Evolutionary conservation across 1,284 basidiomycete species (phyloP), one percentile per base, ranked within the genome.

Genomic region (Peniophora sp.): DNA sequence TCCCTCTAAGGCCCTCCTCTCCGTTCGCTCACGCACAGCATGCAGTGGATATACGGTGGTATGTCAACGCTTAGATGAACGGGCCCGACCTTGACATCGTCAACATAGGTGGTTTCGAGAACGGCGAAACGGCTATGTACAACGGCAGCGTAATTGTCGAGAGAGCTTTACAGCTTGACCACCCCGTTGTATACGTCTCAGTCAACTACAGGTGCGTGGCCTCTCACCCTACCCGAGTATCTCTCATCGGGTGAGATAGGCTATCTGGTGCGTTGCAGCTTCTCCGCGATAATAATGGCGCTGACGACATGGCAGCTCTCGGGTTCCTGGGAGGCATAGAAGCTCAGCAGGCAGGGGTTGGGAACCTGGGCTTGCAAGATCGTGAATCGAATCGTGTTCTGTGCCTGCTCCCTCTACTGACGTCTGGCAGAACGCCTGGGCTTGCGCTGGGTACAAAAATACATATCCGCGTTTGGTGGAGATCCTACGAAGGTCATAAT

Each of bases 311-410:
- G 20, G 10, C 44, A 71, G 66, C 67, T 0, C 72, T 70, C 53
- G 78, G 78, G 0, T 81, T 80, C 57, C 56, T 79, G 39, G 71
- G 70, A 2, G 66, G 78, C n/a, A 58, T 74, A 52, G 74, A 81
- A 57, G 70, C 77, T 20, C 67, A 70, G 47, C 69, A 65, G 12
- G 78, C 74, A 6, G 75, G 77, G 1, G 63, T 78, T 2, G 72
- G 74, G 2, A 83, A 83, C 57, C 60, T 79, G 1, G 81, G 81
- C 3, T 61, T 81, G 2, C 70, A 69, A 49, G 77, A 79, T 56
- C 76, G 78, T 79, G 55, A 57, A 74, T 64, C 24, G 9, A 25
- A 8, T 8, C 24, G 9, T 20, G 10, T 45, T 3, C 20, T 9
- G 6, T 23, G 23, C 3, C n/a, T 9, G 20, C 20, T 10, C 19